Evolutionary conservation across 2,329 filamentous ascomycete genomes (phyloP).

Genomic region (Pseudogymnoascus sp.): DNA sequence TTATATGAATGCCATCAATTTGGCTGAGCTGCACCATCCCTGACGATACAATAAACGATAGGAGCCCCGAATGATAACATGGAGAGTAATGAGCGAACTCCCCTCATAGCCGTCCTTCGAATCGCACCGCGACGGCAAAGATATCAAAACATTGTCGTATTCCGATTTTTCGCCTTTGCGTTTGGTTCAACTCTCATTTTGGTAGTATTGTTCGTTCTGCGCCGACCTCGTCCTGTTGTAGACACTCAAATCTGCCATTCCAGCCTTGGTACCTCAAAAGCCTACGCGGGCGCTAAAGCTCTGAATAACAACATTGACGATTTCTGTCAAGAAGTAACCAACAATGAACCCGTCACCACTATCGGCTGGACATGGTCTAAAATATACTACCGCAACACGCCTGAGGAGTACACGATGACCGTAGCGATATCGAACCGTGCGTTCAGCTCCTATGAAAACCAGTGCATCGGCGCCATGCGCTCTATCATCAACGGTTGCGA

Average conservation of each 20-base stretch:
- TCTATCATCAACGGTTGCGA: conserved; percentile 27
- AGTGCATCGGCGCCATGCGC: conserved; percentile 15
- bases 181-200: conserved; percentile 14
- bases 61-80: conserved; percentile 8
- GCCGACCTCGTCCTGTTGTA: neutral
- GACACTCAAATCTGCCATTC: conserved; percentile 11
- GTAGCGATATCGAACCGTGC: neutral
- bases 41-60: conserved; percentile 4
- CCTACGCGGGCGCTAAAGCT: conserved; percentile 9
- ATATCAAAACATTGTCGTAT: conserved; percentile 13
- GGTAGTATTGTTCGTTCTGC: neutral
- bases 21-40: conserved; percentile 11
- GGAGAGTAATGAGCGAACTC: conserved; percentile 14
- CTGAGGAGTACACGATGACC: neutral
- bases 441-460: conserved; percentile 12
- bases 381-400: neutral
- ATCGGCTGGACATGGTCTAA: neutral
- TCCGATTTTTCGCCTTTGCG: conserved; percentile 13
- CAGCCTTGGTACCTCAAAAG: conserved; percentile 7
- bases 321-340: conserved; percentile 10
- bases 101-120: conserved; percentile 11
- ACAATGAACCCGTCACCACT: neutral
- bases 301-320: conserved; percentile 11
- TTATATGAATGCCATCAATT: conserved; percentile 8
- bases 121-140: conserved; percentile 12